Conservation (phyloP, 2,329 filamentous ascomycete species). For the Bipolaris cookei region DNA sequence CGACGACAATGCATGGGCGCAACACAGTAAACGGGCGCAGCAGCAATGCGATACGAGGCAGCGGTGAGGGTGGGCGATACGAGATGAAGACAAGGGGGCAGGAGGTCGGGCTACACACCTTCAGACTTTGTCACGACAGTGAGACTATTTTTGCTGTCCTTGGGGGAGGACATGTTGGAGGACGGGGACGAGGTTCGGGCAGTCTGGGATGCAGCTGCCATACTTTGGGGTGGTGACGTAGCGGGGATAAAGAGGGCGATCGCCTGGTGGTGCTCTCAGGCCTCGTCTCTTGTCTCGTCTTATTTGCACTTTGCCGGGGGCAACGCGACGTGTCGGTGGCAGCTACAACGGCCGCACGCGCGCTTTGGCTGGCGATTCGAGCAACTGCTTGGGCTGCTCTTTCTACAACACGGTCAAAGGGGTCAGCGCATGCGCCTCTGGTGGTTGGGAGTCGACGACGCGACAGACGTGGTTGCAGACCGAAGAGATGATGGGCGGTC, state of each 20-base stretch:
- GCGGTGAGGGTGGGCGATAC: background rate
- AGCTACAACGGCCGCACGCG: slow-evolving; percentile 20
- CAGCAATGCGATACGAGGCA: background rate
- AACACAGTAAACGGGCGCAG: slow-evolving; percentile 4
- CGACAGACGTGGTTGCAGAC: slow-evolving; percentile 21
- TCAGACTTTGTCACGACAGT: slow-evolving; percentile 41
- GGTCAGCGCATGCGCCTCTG: slow-evolving; percentile 21
- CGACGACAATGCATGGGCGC: slow-evolving; percentile 17
- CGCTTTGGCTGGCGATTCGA: slow-evolving; percentile 5
- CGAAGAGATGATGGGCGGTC: slow-evolving; percentile 10
- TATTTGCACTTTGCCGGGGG: slow-evolving; percentile 29
- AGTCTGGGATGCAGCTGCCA: slow-evolving; percentile 46
- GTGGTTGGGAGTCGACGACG: slow-evolving; percentile 16
- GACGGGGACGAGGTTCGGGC: slow-evolving; percentile 45
- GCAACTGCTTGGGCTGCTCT: background rate
- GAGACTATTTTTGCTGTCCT: slow-evolving; percentile 46
- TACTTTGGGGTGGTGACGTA: slow-evolving; percentile 48
- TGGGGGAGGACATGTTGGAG: slow-evolving; percentile 49
- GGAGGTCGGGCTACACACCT: slow-evolving; percentile 37
- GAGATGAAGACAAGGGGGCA: slow-evolving; percentile 2
- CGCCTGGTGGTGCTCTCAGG: slow-evolving; percentile 34
- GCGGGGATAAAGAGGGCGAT: slow-evolving; percentile 37
- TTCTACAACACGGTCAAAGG: background rate
- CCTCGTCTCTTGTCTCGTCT: slow-evolving; percentile 20
- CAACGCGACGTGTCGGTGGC: slow-evolving; percentile 27